phyloP scores from a whole-genome alignment of 1,284 basidiomycete species.

The Moniliella sp. region DNA sequence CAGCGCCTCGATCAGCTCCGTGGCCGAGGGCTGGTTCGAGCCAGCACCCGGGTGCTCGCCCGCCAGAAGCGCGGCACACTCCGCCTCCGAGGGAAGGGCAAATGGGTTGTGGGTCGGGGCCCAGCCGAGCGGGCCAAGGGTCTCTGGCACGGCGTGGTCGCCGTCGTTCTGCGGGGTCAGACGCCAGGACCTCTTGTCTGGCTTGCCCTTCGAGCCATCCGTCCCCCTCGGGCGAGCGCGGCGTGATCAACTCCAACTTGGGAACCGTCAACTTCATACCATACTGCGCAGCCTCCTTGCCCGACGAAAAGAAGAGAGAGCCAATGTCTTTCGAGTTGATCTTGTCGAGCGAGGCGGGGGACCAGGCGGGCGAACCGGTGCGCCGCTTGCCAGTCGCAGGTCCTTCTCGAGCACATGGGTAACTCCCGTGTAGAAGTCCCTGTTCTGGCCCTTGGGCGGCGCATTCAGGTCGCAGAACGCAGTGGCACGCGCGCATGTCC shows the following conservation, averaged over 20 bases:
- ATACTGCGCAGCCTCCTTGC: slow-evolving; percentile 7
- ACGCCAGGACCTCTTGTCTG: slow-evolving; percentile 4
- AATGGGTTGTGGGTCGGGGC: slow-evolving; percentile 17
- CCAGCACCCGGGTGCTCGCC: slow-evolving; percentile 24
- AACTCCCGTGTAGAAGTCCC: slow-evolving; percentile 33
- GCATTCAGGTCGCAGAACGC: slow-evolving; percentile 28
- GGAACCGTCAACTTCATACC: slow-evolving; percentile 16
- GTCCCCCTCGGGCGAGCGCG: slow-evolving; percentile 1
- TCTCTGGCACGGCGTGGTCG: slow-evolving; percentile 7
- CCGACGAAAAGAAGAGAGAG: slow-evolving; percentile 18
- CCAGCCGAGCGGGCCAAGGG: slow-evolving; percentile 24
- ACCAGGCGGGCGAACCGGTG: slow-evolving; percentile 16
- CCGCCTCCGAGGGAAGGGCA: slow-evolving; percentile 26
- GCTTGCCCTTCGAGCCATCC: slow-evolving; percentile 2
- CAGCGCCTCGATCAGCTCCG: slow-evolving; percentile 3
- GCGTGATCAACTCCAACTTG: slow-evolving; percentile 6
- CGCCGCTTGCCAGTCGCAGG: slow-evolving; percentile 20
- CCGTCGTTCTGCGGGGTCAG: slow-evolving; percentile 7
- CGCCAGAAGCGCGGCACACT: slow-evolving; percentile 16
- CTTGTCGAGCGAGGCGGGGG: slow-evolving; percentile 11
- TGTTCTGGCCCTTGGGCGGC: no score
- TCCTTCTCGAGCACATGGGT: slow-evolving; percentile 20
- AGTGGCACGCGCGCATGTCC: slow-evolving; percentile 27
- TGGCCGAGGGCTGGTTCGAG: slow-evolving; percentile 7
- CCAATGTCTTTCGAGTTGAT: slow-evolving; percentile 12